phyloP scores from a whole-genome alignment of 768 basidiomycete species.

The Mycena leptocephala region DNA sequence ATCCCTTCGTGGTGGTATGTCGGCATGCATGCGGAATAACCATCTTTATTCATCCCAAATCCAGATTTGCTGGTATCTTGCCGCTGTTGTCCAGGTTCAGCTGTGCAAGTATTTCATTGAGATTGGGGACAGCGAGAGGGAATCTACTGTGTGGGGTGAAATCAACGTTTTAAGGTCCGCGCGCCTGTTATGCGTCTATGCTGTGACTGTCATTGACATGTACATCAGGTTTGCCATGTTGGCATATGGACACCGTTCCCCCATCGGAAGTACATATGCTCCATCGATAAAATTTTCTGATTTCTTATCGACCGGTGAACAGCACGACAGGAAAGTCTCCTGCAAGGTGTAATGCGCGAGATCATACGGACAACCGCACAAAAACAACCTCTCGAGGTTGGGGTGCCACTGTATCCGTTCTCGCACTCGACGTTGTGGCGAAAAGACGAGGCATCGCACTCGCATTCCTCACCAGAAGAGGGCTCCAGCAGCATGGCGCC shows the following conservation, averaged over 20 bases:
- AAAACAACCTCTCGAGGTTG: slow-evolving; percentile 85
- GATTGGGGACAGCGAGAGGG: slow-evolving; percentile 79
- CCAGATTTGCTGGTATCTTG: slow-evolving; percentile 93
- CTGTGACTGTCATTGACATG: slow-evolving; percentile 14
- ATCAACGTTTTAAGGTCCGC: slow-evolving; percentile 86
- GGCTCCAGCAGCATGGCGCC: slow-evolving; percentile 22
- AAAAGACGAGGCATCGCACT: slow-evolving; percentile 56
- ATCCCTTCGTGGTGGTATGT: slow-evolving; percentile 87
- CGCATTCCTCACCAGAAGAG: slow-evolving; percentile 50
- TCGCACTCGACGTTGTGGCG: slow-evolving; percentile 79
- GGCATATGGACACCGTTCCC: slow-evolving; percentile 84
- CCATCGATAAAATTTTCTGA: slow-evolving; percentile 15
- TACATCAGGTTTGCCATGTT: slow-evolving; percentile 84
- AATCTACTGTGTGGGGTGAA: slow-evolving; percentile 89
- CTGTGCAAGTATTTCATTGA: slow-evolving; percentile 91
- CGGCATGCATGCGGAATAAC: background rate
- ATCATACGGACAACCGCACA: slow-evolving; percentile 89
- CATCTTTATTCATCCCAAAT: background rate
- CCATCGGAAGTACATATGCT: slow-evolving; percentile 81
- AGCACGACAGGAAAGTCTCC: slow-evolving; percentile 88
- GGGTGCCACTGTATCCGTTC: slow-evolving; percentile 87
- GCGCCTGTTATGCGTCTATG: background rate
- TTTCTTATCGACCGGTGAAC: slow-evolving; percentile 29
- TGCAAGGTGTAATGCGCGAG: slow-evolving; percentile 89
- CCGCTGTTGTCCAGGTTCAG: slow-evolving; percentile 89